Evolutionary conservation across 106 monocot genomes (phyloP), one percentile per base, ranked within the genome.

Genomic region (Allium fistulosum): DNA sequence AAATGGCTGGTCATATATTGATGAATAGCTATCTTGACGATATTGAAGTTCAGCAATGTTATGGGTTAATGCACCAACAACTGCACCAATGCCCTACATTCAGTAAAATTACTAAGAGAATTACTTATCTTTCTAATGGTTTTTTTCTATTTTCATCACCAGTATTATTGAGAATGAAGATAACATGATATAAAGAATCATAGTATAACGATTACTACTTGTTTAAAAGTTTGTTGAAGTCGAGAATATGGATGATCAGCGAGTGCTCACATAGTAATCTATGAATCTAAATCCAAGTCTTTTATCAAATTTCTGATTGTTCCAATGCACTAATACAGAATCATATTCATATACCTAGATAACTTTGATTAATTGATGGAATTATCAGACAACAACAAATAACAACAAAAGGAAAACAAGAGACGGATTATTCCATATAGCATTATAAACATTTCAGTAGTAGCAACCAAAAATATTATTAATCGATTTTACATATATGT

Each of bases 161-260:
- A 68, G 12, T 67, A 52, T 55, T 16, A 66, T 11, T 22, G 51
- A 53, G 11, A 26, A 3, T 37, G 11, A 55, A 68, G 26, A 45
- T 11, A 52, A 53, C 22, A 22, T 22, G 22, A 22, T 22, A 22
- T 22, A 22, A 22, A 22, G 22, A 22, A 22, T 22, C 22, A 22
- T 22, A 22, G 22, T 11, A 4, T 50, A 62, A 51, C 52, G 13
- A 72, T 71, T 97, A 97, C 92, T 92, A 97, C 97, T 68, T 92
- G 89, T 72, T 97, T 97, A 71, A 97, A 92, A 70, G 92, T 79
- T 76, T 97, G 92, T 27, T 97, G 88, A 10, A 97, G 75, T 77
- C 92, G 97, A 68, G 97, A 97, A 73, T 97, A 97, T 51, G 97
- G 97, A 78, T 97, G 97, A 69, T 97, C 84, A 71, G 92, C 97